These are phyloP conservation scores for Cercospora sojina DNA, from an alignment of 2,329 filamentous ascomycete genomes.

Conservation along the genomic window DNA sequence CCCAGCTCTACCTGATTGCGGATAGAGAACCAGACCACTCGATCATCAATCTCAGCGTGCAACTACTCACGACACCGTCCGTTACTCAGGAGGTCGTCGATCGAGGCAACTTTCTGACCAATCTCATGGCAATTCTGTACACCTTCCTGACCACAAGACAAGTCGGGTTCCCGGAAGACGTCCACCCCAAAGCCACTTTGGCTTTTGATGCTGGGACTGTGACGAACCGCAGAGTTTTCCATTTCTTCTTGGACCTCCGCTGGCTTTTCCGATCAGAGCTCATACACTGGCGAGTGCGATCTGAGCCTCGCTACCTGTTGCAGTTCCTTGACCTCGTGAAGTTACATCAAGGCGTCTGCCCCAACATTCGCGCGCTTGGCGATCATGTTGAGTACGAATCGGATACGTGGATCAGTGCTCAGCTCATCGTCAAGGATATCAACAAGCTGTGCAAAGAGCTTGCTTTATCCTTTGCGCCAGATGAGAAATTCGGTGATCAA, in stretches of 20 bases:
- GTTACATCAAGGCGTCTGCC: constrained; percentile 94
- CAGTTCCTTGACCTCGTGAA: constrained; percentile 96
- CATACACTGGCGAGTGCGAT: constrained; percentile 80
- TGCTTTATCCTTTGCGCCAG: constrained; percentile 76
- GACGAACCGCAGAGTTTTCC: constrained; percentile 92
- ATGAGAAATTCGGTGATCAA: constrained; percentile 47
- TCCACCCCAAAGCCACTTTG: constrained; percentile 79
- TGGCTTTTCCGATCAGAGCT: constrained; percentile 86
- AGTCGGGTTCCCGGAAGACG: constrained; percentile 88
- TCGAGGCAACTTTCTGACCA: constrained; percentile 91
- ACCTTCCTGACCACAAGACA: constrained; percentile 95
- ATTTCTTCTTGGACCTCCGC: constrained; percentile 93
- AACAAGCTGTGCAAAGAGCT: constrained; percentile 88
- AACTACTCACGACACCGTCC: constrained; percentile 94
- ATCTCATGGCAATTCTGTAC: constrained; percentile 92
- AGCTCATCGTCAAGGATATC: constrained; percentile 89
- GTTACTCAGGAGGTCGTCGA: constrained; percentile 96
- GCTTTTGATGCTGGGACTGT: constrained; percentile 94
- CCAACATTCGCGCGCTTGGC: constrained; percentile 84
- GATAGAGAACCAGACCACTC: constrained; percentile 97
- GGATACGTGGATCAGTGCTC: constrained; percentile 96
- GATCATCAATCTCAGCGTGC: constrained; percentile 94
- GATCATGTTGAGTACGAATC: constrained; percentile 98
- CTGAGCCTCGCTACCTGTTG: constrained; percentile 80
- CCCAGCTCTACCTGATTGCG: constrained; percentile 91